These are phyloP conservation scores for Rugonectria rugulosa DNA, from an alignment of 2,329 filamentous ascomycete genomes.

Conservation along the genomic window DNA sequence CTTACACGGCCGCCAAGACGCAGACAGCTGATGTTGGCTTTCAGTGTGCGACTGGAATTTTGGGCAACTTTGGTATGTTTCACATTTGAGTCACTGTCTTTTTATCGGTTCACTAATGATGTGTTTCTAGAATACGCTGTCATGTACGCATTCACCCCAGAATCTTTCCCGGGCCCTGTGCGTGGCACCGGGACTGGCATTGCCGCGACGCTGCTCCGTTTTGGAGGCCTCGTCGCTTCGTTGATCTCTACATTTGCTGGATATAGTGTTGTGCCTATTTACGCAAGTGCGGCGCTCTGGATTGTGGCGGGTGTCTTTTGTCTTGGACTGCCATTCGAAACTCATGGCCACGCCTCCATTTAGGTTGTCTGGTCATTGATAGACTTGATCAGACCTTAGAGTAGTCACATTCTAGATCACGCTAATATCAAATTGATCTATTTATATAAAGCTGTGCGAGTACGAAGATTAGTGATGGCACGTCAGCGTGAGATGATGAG, in stretches of 20 bases:
- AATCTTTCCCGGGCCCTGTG: conserved; percentile 61
- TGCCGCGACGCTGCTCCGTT: conserved; percentile 48
- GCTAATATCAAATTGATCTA: no score
- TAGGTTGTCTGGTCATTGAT: no score
- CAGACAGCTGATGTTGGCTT: conserved; percentile 44
- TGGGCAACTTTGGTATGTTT: conserved; percentile 47
- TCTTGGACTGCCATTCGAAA: conserved; percentile 54
- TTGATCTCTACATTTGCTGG: conserved; percentile 52
- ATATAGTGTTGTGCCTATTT: conserved; percentile 53
- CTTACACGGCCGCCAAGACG: conserved; percentile 48
- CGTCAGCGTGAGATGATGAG: no score
- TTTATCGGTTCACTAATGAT: no score
- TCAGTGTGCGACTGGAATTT: conserved; percentile 48
- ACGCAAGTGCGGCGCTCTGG: conserved; percentile 54
- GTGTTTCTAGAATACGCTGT: conserved; percentile 26
- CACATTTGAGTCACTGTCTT: no score
- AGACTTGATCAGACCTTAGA: no score
- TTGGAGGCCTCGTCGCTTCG: conserved; percentile 50
- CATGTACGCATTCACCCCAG: conserved; percentile 56
- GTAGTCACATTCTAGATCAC: no score
- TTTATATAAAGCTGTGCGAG: no score
- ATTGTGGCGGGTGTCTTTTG: conserved; percentile 50
- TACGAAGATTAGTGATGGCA: no score
- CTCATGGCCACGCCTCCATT: conserved; percentile 47
- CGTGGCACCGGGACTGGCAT: conserved; percentile 60